Conservation (phyloP, 139 green algal genomes). For the Chlorella sp. region DNA sequence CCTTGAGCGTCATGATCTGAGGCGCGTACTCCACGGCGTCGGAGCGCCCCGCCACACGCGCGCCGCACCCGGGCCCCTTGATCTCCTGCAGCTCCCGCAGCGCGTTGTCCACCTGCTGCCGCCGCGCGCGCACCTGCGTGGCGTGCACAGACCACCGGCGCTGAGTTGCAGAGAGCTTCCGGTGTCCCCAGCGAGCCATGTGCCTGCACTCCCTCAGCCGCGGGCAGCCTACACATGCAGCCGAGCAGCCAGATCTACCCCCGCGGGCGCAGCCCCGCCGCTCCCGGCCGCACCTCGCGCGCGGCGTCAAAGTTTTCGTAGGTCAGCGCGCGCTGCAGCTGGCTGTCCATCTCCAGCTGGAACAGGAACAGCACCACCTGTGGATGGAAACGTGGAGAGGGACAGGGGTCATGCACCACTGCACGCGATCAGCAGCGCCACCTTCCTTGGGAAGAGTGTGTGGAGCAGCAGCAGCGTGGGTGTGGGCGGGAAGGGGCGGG, state of each 20-base stretch:
- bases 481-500: background rate
- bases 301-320: constrained; percentile 81
- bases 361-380: constrained; percentile 76
- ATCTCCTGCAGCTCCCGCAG: constrained; percentile 61
- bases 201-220: too few species aligned
- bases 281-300: background rate
- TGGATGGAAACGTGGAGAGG: too few species aligned
- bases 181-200: too few species aligned
- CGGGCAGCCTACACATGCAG: too few species aligned
- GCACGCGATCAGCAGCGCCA: too few species aligned
- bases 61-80: constrained; percentile 67
- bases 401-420: too few species aligned
- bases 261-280: too few species aligned
- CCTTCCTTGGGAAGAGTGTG: too few species aligned
- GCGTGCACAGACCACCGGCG: too few species aligned
- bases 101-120: constrained; percentile 70
- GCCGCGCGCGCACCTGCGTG: constrained; percentile 52
- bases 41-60: constrained; percentile 36
- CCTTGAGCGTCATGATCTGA: constrained; percentile 29
- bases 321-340: constrained; percentile 84
- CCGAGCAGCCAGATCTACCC: too few species aligned
- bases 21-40: constrained; percentile 24
- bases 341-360: constrained; percentile 80
- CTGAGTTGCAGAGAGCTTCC: too few species aligned
- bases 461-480: too few species aligned